These are phyloP conservation scores for Halophytophthora batemanensis DNA, from an alignment of 352 stramenopile genomes.

Conservation along the genomic window DNA sequence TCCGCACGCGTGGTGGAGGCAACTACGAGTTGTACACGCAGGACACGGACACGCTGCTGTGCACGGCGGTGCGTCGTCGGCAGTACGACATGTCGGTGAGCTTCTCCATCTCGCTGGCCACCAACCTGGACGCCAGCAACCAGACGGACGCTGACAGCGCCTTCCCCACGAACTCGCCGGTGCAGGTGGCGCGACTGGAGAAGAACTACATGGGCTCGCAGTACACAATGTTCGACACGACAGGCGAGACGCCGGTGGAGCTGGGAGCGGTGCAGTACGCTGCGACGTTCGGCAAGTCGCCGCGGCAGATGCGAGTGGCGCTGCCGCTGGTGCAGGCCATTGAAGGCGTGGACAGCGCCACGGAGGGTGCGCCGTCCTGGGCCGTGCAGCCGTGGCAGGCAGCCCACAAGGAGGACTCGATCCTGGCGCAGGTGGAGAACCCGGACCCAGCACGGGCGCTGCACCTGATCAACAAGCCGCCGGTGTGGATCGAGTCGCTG, in stretches of 20 bases:
- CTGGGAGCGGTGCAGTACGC: conserved; percentile 83
- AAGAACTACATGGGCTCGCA: conserved; percentile 89
- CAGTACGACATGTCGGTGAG: conserved; percentile 89
- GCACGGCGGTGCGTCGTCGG: conserved; percentile 69
- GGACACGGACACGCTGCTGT: conserved; percentile 72
- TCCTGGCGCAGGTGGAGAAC: conserved; percentile 70
- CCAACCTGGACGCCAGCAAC: conserved; percentile 39
- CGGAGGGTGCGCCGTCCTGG: conserved; percentile 47
- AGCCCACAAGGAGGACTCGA: conserved; percentile 73
- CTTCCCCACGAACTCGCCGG: conserved; percentile 17
- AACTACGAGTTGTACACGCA: conserved; percentile 87
- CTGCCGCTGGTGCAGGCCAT: conserved; percentile 54
- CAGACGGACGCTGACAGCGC: conserved; percentile 12
- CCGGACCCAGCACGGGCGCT: conserved; percentile 58
- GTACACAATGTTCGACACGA: conserved; percentile 83
- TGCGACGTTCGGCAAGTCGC: conserved; percentile 83
- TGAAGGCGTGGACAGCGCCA: conserved; percentile 36
- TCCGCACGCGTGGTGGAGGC: conserved; percentile 71
- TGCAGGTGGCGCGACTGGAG: conserved; percentile 73
- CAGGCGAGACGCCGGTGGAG: conserved; percentile 48
- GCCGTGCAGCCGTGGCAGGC: conserved; percentile 51
- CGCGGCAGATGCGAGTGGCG: conserved; percentile 79
- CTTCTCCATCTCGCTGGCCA: conserved; percentile 67
- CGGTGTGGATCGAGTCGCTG: conserved; percentile 85
- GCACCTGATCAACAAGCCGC: conserved; percentile 85